A percentile compares a stretch with the other conserved stretches of the same genome.
phyloP scores from a whole-genome alignment of 2,329 filamentous ascomycete genomes.

The Alternaria sp. region DNA sequence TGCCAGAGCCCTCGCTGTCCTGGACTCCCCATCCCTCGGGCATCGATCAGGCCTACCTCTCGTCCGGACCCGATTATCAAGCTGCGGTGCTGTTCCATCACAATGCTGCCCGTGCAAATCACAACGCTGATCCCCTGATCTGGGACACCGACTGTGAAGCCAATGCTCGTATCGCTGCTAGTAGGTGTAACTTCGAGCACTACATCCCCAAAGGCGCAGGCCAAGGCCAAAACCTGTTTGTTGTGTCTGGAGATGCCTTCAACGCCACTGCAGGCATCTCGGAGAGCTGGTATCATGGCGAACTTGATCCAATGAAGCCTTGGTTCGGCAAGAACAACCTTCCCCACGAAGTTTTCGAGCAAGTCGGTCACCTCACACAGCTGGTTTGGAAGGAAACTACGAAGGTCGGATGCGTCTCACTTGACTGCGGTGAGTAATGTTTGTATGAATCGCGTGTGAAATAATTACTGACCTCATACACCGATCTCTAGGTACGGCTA shows the following conservation, averaged over 20 bases:
- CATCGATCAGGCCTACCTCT: slow-evolving; percentile 34
- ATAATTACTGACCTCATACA: no score
- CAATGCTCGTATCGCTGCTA: slow-evolving; percentile 72
- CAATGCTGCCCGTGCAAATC: slow-evolving; percentile 86
- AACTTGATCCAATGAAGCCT: slow-evolving; percentile 66
- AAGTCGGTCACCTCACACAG: slow-evolving; percentile 49
- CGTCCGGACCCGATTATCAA: slow-evolving; percentile 38
- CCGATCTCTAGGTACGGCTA: slow-evolving; percentile 11
- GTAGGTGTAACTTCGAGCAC: slow-evolving; percentile 79
- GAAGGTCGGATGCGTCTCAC: slow-evolving; percentile 47
- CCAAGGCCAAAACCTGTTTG: slow-evolving; percentile 95
- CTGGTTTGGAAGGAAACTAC: slow-evolving; percentile 50
- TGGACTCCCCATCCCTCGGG: slow-evolving; percentile 28
- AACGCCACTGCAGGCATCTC: slow-evolving; percentile 74
- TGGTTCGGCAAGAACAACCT: slow-evolving; percentile 66
- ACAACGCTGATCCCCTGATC: slow-evolving; percentile 70
- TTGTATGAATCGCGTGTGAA: no score
- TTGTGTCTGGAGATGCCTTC: slow-evolving; percentile 61
- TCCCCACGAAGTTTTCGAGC: slow-evolving; percentile 57
- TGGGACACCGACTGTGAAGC: slow-evolving; percentile 71
- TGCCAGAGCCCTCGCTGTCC: slow-evolving; percentile 1
- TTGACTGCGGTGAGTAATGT: slow-evolving; percentile 33
- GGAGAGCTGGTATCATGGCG: slow-evolving; percentile 88
- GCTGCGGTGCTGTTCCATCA: slow-evolving; percentile 69
- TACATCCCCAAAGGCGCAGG: slow-evolving; percentile 44